Conservation (phyloP, 805 yeast genomes). For the Yarrowia sp. region DNA sequence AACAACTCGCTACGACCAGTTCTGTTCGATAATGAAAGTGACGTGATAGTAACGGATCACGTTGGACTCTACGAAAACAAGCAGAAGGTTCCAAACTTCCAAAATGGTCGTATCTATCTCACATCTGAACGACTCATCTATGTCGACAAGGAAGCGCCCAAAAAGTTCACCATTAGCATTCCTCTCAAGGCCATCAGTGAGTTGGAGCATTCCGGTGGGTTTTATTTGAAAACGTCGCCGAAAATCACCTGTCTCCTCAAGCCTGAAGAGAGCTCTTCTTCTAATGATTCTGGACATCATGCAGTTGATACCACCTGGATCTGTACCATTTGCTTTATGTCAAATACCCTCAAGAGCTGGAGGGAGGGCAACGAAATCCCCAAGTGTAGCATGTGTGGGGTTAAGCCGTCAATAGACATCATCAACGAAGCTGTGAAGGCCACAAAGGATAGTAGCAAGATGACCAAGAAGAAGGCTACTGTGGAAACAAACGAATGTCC, state of each 20-base stretch:
- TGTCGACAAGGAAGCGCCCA: conserved; percentile 52
- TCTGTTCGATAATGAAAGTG: conserved; percentile 43
- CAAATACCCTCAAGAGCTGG: conserved; percentile 46
- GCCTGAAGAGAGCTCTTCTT: conserved; percentile 32
- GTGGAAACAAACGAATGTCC: conserved; percentile 42
- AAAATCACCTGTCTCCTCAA: conserved; percentile 50
- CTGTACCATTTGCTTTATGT: conserved; percentile 84
- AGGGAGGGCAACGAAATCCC: conserved; percentile 1
- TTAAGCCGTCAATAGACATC: conserved; percentile 29
- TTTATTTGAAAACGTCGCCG: conserved; percentile 67
- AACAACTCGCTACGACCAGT: conserved; percentile 17
- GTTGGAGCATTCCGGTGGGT: conserved; percentile 47
- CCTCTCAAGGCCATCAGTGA: conserved; percentile 44
- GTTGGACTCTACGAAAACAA: conserved; percentile 76
- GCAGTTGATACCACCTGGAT: conserved; percentile 52
- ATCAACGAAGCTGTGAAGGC: not conserved
- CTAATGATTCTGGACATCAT: not conserved
- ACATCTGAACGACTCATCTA: conserved; percentile 72
- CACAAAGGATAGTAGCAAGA: not conserved
- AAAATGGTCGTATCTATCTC: conserved; percentile 72
- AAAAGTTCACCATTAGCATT: conserved; percentile 46
- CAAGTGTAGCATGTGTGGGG: conserved; percentile 21
- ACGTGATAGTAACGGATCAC: conserved; percentile 49
- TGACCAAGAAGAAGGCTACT: not conserved
- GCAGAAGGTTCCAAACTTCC: conserved; percentile 57